Conservation (phyloP, 306 rosid genomes). For the Vigna reflexopilosa region DNA sequence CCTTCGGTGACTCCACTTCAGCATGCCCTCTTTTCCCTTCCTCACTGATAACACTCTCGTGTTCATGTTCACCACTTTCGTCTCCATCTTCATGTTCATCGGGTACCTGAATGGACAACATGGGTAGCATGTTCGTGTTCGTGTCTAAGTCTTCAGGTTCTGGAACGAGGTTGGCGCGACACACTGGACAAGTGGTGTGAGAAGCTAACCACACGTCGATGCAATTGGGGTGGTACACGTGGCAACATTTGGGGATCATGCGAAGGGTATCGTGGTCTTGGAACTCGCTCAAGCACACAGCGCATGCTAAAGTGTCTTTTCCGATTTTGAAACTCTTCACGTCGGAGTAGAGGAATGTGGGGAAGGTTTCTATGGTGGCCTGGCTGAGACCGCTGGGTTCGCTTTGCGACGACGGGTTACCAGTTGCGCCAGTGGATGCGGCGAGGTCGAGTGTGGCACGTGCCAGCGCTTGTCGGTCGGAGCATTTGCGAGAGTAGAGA, state of each 20-base stretch:
- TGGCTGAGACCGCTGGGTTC: conserved; percentile 57
- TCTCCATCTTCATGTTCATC: conserved; percentile 9
- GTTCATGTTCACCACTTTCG: neutral
- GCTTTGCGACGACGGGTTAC: neutral
- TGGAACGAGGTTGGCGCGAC: conserved; percentile 73
- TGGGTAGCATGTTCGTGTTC: neutral
- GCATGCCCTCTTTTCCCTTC: conserved; percentile 12
- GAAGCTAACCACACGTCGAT: conserved; percentile 73
- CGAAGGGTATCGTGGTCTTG: conserved; percentile 75
- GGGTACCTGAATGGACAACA: conserved; percentile 8
- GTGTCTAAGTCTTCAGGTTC: conserved; percentile 47
- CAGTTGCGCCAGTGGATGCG: neutral
- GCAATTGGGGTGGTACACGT: conserved; percentile 77
- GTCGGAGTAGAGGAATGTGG: conserved; percentile 69
- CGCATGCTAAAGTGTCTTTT: conserved; percentile 64
- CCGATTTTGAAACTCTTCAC: conserved; percentile 77
- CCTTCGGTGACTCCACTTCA: conserved; percentile 37
- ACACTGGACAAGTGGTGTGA: conserved; percentile 83
- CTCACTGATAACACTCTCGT: neutral
- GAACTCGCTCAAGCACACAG: conserved; percentile 84
- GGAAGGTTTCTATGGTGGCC: conserved; percentile 64
- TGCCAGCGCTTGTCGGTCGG: conserved; percentile 35
- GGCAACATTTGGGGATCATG: conserved; percentile 62
- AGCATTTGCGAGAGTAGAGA: conserved; percentile 75
- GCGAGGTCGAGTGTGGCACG: conserved; percentile 30